Evolutionary conservation across 2,329 filamentous ascomycete genomes (phyloP).

Genomic region (Epichloe elymi): DNA sequence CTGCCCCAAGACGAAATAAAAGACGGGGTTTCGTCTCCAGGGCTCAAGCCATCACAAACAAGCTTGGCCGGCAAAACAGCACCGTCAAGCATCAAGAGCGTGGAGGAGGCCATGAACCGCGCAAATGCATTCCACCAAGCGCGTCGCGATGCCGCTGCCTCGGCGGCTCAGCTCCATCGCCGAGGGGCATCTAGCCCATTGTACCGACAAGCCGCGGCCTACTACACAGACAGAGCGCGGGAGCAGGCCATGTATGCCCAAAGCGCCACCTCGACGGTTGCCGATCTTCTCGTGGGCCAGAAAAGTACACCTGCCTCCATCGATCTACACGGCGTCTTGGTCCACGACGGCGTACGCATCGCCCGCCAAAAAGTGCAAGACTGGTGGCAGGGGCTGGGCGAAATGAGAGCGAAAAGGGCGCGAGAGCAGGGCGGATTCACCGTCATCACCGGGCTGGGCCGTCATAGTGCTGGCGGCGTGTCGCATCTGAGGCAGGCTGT

Average conservation of each 20-base stretch:
- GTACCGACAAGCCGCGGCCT: conserved; percentile 61
- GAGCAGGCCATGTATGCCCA: conserved; percentile 47
- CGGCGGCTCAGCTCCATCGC: conserved; percentile 28
- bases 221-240: conserved; percentile 60
- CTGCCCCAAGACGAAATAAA: conserved; percentile 12
- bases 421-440: conserved; percentile 42
- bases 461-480: conserved; percentile 64
- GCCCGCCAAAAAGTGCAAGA: conserved; percentile 48
- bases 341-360: conserved; percentile 71
- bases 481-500: conserved; percentile 70
- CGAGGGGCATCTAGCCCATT: conserved; percentile 54
- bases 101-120: conserved; percentile 16
- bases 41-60: not conserved
- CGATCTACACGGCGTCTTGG: conserved; percentile 75
- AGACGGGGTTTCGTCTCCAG: not conserved
- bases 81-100: conserved; percentile 6
- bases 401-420: conserved; percentile 39
- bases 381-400: conserved; percentile 69
- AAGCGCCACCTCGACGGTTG: conserved; percentile 48
- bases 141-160: conserved; percentile 18
- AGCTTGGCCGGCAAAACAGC: not conserved
- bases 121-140: conserved; percentile 18
- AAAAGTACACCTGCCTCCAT: conserved; percentile 50
- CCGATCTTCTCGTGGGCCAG: conserved; percentile 54
- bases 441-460: conserved; percentile 70